Evolutionary conservation across 345 rosid genomes (phyloP), one percentile per base, ranked within the genome.

Genomic region (Aegle marmelos): DNA sequence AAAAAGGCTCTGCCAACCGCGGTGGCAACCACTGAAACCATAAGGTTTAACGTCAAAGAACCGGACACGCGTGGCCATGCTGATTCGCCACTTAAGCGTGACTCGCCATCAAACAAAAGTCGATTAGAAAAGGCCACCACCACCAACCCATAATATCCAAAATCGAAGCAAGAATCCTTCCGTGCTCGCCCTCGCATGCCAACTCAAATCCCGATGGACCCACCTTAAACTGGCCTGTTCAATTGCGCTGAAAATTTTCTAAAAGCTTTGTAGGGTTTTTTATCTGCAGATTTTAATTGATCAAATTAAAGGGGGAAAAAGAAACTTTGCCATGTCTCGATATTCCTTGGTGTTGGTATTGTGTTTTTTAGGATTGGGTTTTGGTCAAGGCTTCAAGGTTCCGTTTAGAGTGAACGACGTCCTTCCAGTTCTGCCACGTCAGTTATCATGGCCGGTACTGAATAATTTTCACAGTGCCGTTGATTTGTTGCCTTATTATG

Each of bases 371-470:
- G 88, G 87, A 81, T 79, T 88, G 57, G 84, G 80, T 70, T 79
- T 79, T 39, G 73, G 78, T 63, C 82, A 81, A 67, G 82, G 93
- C 58, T 54, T 92, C n/a, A 92, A 89, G 79, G 86, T 91, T 24
- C 98, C 98, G 3, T 91, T 95, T 70, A 79, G 90, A 81, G 83
- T 88, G 76, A 86, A 90, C 33, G 99, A 95, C 70, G 90, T 94
- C 72, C 97, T 95, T 63, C 97, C 99, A 50, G 82, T 91, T 77
- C 82, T 94, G 6, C 98, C 99, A 4, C 96, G 85, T 73, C 93
- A 93, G 91, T 70, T 95, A 16, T 93, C 99, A 3, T 95, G 97
- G 98, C 98, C 98, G 31, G 94, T 95, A 19, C 70, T 95, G 79
- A 95, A 95, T 84, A 83, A 84, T 67, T 80, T 95, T 87, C 94